Base-by-base conservation (phyloP, 257 asterid genomes). In the Pogostemon cablin region DNA sequence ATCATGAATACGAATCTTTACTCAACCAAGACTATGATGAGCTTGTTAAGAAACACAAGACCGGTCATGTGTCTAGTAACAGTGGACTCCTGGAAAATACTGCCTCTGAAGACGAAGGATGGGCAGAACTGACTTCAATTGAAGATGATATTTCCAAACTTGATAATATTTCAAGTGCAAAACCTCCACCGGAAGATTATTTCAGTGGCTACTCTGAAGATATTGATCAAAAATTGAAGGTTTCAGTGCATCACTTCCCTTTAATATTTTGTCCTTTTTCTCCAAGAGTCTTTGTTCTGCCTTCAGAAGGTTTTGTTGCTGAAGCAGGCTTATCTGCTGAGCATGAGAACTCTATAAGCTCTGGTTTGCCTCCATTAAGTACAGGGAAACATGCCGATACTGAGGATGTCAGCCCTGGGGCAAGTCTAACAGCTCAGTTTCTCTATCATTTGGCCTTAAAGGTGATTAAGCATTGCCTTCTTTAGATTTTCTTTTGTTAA, bases 231-330 rank as follows among this genome's bases (percentile, higher is more conserved):
- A 88, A 84, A 74, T 78, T 95, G 81, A 81, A 65, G 74, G 87
- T 89, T 66, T 82, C 89, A 43, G 96, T 91, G 74, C 89, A 78
- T 80, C 99, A 95, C 82, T 89, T 89, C 77, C 98, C 99, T 75
- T 77, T 91, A 78, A 79, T 95, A 78, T 68, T 95, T 65, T 89
- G 96, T 83, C 97, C 98, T 12, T 81, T 91, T 63, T 91, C 99
- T 56, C 89, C 98, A 56, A 83, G 93, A 84, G 90, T 85, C 75
- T 95, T 95, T 78, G 97, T 89, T 82, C 80, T 95, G 76, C 99
- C 99, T 83, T 89, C 99, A 75, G 97, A 95, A 88, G 98, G 99
- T 72, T 91, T 90, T 72, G 77, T 84, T 71, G 92, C 98, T 67
- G 97, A 91, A 84, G 96, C 97, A 35, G 72, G 82, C 81, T 78